Evolutionary conservation across 805 yeast genomes (phyloP).

Genomic region (Grigorovia jiainica): DNA sequence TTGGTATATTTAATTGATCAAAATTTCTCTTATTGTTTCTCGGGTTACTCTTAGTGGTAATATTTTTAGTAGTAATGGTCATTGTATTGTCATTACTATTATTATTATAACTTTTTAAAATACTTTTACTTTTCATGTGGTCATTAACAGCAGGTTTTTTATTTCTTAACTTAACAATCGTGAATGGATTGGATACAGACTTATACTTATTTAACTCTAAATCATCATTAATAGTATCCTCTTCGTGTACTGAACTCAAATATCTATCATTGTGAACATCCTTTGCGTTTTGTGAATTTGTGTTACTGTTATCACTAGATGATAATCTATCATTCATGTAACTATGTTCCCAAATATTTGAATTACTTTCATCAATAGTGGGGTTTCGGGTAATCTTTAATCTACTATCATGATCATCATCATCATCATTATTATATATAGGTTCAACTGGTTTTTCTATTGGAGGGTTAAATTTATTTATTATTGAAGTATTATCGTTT

Average conservation of each 20-base stretch:
- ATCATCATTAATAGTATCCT: slow-evolving; percentile 11
- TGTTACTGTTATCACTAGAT: not conserved
- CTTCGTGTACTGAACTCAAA: too few relatives aligned
- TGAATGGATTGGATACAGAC: slow-evolving; percentile 18
- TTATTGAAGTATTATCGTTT: not conserved
- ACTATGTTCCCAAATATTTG: not conserved
- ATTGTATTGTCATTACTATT: not conserved
- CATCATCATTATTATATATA: too few relatives aligned
- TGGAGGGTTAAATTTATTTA: not conserved
- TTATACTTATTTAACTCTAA: slow-evolving; percentile 11
- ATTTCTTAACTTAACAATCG: slow-evolving; percentile 9
- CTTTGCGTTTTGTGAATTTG: not conserved
- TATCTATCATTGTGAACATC: too few relatives aligned
- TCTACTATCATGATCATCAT: too few relatives aligned
- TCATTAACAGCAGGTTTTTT: too few relatives aligned
- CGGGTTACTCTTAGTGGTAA: not conserved
- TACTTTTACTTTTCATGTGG: too few relatives aligned
- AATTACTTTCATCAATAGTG: not conserved
- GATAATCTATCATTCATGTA: not conserved
- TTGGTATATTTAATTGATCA: not conserved
- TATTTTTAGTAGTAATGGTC: not conserved
- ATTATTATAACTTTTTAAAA: too few relatives aligned
- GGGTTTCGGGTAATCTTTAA: too few relatives aligned
- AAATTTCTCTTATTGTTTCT: not conserved
- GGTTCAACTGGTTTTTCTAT: not conserved